Percentiles rank a stretch among this genome's conserved stretches.
Conservation (phyloP, 169 alveolate genomes). For the Cryptosporidium parvum region DNA sequence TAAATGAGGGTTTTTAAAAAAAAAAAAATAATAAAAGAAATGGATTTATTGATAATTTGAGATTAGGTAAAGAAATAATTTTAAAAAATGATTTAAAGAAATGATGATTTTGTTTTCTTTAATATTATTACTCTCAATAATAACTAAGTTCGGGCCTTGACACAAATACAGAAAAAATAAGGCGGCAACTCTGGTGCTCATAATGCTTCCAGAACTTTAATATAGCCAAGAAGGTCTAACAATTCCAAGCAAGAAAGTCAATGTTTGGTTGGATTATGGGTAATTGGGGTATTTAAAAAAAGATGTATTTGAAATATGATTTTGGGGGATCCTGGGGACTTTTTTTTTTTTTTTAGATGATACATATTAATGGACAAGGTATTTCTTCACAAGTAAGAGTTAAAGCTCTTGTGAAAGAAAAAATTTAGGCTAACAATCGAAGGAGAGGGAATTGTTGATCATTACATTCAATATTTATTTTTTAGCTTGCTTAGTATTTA, state of each 20-base stretch:
- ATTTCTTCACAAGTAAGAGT: not conserved
- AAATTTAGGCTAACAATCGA: not conserved
- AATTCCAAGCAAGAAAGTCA: not conserved
- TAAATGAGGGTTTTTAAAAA: not conserved
- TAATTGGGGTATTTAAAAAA: not conserved
- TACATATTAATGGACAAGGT: not conserved
- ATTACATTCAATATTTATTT: conserved; percentile 11
- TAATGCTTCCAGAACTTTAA: not conserved
- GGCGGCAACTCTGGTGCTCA: conserved; percentile 10
- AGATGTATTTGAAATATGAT: not conserved
- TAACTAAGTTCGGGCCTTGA: not conserved
- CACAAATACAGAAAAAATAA: not conserved
- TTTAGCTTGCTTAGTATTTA: not conserved
- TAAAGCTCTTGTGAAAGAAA: not conserved
- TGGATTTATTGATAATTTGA: not conserved
- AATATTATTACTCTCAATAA: not conserved
- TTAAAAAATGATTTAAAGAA: not conserved
- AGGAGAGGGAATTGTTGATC: not conserved
- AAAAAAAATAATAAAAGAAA: too few relatives aligned
- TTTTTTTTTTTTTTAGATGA: not conserved
- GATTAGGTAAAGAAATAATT: too few relatives aligned
- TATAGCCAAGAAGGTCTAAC: not conserved
- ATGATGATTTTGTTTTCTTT: not conserved
- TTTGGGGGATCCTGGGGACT: conserved; percentile 4
- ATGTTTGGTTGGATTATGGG: not conserved